A percentile compares a stretch with the other conserved stretches of the same genome.
Conservation (phyloP, 2,329 filamentous ascomycete species). For the Colletotrichum orbiculare region DNA sequence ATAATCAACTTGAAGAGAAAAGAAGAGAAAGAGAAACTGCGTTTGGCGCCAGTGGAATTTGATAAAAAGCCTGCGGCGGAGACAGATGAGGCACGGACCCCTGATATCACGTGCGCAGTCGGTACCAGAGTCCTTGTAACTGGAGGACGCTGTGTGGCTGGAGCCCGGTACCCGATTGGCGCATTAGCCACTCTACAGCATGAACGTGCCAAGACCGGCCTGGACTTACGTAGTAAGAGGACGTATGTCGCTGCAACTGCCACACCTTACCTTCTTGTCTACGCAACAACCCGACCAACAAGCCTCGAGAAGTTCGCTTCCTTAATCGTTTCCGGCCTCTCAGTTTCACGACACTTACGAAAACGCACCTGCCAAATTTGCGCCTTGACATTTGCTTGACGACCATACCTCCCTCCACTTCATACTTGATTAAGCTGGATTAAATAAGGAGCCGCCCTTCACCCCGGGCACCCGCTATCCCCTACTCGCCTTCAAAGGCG, state of each 20-base stretch:
- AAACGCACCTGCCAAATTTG: slow-evolving; percentile 21
- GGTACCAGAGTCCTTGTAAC: neutral
- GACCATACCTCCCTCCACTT: neutral
- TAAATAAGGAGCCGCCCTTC: slow-evolving; percentile 2
- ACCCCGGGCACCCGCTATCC: slow-evolving; percentile 1
- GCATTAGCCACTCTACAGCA: slow-evolving; percentile 33
- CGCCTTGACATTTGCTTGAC: neutral
- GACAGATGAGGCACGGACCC: slow-evolving; percentile 20
- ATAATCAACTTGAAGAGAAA: slow-evolving; percentile 62
- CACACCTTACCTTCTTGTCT: too few species aligned
- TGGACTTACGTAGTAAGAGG: slow-evolving; percentile 26
- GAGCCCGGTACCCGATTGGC: slow-evolving; percentile 10
- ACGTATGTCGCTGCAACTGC: neutral
- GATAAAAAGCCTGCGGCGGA: slow-evolving; percentile 29
- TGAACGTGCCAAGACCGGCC: slow-evolving; percentile 33
- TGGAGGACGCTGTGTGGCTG: neutral
- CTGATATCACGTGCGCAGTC: slow-evolving; percentile 8
- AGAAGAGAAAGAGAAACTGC: slow-evolving; percentile 46
- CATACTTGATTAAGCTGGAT: neutral
- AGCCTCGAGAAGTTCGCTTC: too few species aligned
- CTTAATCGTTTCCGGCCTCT: slow-evolving; percentile 27
- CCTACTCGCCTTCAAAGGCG: slow-evolving; percentile 3
- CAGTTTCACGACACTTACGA: slow-evolving; percentile 1
- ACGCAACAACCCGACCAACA: slow-evolving; percentile 10
- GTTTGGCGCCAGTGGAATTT: slow-evolving; percentile 13